Percentiles rank a stretch among this genome's conserved stretches.
Evolutionary conservation across 345 rosid genomes (phyloP).

Genomic region (Eucalyptus tenuipes): DNA sequence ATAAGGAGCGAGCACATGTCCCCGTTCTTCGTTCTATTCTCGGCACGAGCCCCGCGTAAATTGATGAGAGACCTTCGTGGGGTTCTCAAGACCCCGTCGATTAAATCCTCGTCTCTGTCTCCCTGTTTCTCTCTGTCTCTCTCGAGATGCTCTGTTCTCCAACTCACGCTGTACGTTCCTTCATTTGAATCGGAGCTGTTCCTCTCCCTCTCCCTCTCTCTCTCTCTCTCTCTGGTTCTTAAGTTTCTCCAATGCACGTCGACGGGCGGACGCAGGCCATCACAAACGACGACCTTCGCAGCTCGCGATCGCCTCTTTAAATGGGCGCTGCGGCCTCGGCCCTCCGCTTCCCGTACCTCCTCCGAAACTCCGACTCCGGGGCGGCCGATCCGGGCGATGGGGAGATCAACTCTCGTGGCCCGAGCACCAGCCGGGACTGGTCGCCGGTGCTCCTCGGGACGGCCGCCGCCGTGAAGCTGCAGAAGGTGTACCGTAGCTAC

Average conservation of each 20-base stretch:
- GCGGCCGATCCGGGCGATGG: not conserved
- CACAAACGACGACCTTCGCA: not conserved
- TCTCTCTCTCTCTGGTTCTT: not conserved
- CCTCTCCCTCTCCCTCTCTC: not conserved
- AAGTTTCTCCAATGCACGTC: not conserved
- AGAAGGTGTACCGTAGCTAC: slow-evolving; percentile 25
- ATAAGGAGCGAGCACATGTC: not conserved
- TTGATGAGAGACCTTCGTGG: not conserved
- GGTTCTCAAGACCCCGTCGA: not conserved
- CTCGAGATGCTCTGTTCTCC: not conserved
- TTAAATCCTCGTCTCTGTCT: not conserved
- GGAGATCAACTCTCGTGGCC: not conserved
- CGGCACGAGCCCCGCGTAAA: not conserved
- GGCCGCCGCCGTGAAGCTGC: slow-evolving; percentile 18
- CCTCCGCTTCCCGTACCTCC: not conserved
- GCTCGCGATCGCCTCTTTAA: not conserved
- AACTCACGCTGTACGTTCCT: not conserved
- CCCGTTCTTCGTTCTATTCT: not conserved
- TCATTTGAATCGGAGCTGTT: not conserved
- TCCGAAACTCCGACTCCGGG: not conserved
- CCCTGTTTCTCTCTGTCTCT: not conserved
- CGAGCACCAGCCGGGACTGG: not conserved
- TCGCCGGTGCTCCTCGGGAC: not conserved
- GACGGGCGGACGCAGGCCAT: not conserved
- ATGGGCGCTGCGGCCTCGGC: not conserved